These are phyloP conservation scores for Circinella umbellata DNA, from an alignment of 371 early-diverging fungal species.

Conservation along the genomic window DNA sequence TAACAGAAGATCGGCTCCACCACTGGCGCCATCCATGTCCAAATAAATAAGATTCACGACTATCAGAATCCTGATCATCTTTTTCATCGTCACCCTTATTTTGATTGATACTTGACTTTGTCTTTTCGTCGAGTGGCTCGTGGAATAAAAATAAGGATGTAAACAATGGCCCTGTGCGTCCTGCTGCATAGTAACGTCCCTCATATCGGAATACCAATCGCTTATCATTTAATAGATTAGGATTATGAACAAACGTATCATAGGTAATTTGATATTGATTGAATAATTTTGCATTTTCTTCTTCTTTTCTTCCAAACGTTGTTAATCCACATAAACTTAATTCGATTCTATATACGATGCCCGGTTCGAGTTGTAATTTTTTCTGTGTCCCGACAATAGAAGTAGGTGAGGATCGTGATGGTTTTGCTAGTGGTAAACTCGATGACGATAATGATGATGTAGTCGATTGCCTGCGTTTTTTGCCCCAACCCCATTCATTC, in stretches of 20 bases:
- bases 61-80: conserved; percentile 22
- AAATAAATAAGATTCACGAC: conserved; percentile 41
- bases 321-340: conserved; percentile 60
- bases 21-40: conserved; percentile 59
- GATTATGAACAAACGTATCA: conserved; percentile 67
- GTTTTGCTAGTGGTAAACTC: background rate
- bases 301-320: conserved; percentile 40
- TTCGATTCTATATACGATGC: conserved; percentile 46
- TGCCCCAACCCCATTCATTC: conserved; percentile 7
- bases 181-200: conserved; percentile 53
- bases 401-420: background rate
- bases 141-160: conserved; percentile 58
- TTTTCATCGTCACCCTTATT: conserved; percentile 10
- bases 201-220: conserved; percentile 70
- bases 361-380: conserved; percentile 27
- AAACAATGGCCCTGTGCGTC: conserved; percentile 50
- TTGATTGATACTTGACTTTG: background rate
- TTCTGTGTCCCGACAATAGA: conserved; percentile 1
- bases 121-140: conserved; percentile 20
- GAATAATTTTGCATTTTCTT: conserved; percentile 65
- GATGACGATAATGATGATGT: background rate
- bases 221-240: conserved; percentile 68
- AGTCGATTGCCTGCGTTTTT: background rate
- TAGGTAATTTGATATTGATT: conserved; percentile 59
- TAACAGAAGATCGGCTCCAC: conserved; percentile 51